Conservation (phyloP, 2,329 filamentous ascomycete genomes). For the Penicillium sp. region DNA sequence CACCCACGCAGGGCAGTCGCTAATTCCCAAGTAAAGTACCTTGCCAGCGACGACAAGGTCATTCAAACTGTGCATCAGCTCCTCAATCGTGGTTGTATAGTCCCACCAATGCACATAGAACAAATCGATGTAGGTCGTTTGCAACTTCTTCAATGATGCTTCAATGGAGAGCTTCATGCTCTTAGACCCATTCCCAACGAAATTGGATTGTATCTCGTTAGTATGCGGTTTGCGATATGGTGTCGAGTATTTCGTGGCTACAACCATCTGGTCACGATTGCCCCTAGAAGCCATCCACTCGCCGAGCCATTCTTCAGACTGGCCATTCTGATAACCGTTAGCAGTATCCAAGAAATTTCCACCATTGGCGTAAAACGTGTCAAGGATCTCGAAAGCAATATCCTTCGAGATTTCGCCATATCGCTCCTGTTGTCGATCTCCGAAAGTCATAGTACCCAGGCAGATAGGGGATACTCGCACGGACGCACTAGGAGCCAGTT, state of each 20-base stretch:
- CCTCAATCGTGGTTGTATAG: conserved; percentile 34
- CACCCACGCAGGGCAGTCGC: conserved; percentile 39
- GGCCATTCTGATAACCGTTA: conserved; percentile 63
- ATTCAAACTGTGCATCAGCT: conserved; percentile 36
- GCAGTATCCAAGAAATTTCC: conserved; percentile 62
- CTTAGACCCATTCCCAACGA: conserved; percentile 41
- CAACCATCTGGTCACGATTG: conserved; percentile 65
- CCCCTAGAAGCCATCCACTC: conserved; percentile 65
- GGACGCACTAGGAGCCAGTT: no score
- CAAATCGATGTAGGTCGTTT: conserved; percentile 51
- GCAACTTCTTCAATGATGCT: conserved; percentile 46
- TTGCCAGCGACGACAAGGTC: conserved; percentile 34
- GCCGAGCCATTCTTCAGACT: conserved; percentile 63
- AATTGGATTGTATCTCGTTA: conserved; percentile 31
- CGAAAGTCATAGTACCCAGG: no score
- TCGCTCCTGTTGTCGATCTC: no score
- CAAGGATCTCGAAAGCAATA: no score
- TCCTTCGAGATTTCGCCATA: no score
- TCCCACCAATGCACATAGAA: conserved; percentile 57
- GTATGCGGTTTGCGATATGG: conserved; percentile 47
- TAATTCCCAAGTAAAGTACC: no score
- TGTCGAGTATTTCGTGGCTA: conserved; percentile 66
- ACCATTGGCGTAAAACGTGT: no score
- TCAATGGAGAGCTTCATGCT: conserved; percentile 40
- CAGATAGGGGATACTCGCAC: no score